phyloP scores from a whole-genome alignment of 768 basidiomycete species.

The Erythrobasidium yunnanense region DNA sequence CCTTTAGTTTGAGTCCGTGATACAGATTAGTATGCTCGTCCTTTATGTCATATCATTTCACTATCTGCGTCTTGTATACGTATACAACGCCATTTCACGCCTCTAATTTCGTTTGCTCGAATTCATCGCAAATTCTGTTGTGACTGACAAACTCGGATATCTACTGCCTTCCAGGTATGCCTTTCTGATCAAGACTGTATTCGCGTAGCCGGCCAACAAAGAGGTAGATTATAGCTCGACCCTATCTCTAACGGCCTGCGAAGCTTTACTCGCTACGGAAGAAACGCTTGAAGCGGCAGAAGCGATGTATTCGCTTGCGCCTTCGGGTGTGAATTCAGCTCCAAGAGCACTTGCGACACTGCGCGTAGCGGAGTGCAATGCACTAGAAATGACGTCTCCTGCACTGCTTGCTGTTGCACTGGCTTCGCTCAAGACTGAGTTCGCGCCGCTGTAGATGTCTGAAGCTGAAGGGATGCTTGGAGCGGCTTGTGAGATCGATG shows the following conservation, averaged over 20 bases:
- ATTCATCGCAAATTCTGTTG: too few relatives aligned
- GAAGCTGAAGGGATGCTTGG: neutral
- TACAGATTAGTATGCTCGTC: too few relatives aligned
- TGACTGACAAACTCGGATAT: too few relatives aligned
- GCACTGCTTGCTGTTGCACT: neutral
- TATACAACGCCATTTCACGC: too few relatives aligned
- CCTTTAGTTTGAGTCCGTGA: too few relatives aligned
- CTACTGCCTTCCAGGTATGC: too few relatives aligned
- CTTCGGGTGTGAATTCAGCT: neutral
- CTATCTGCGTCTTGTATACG: too few relatives aligned
- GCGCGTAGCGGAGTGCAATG: neutral
- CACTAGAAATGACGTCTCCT: neutral
- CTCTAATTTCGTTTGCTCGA: too few relatives aligned
- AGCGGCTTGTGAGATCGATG: too few relatives aligned
- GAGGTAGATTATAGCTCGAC: slow-evolving; percentile 12
- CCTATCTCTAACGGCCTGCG: slow-evolving; percentile 36
- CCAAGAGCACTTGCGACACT: neutral
- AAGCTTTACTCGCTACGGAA: neutral
- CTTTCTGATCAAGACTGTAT: too few relatives aligned
- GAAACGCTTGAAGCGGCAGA: neutral
- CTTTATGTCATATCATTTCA: too few relatives aligned
- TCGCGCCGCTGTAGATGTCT: neutral
- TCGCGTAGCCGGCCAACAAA: too few relatives aligned
- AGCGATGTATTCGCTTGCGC: neutral
- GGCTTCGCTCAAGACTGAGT: neutral